Evolutionary conservation across 2,329 filamentous ascomycete species (phyloP).

Genomic region (Neofusicoccum ribis): DNA sequence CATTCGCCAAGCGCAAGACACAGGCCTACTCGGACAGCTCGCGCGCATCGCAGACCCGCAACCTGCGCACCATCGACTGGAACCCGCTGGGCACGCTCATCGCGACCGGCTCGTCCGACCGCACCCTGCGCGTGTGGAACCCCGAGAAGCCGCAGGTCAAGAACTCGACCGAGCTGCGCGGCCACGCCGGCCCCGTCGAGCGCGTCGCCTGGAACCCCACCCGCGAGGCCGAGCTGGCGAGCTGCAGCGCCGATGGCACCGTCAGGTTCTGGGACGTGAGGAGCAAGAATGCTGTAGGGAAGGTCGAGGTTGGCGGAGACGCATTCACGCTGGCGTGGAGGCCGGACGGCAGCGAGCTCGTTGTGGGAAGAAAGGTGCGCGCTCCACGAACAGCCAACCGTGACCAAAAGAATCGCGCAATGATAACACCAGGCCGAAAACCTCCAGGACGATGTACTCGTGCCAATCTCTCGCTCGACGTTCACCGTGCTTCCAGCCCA

Average conservation of each 20-base stretch:
- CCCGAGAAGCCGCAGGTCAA: slow-evolving; percentile 73
- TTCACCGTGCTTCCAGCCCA: slow-evolving; percentile 58
- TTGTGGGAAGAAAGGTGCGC: slow-evolving; percentile 72
- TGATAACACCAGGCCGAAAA: neutral
- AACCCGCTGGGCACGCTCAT: slow-evolving; percentile 81
- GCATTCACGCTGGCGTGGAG: slow-evolving; percentile 74
- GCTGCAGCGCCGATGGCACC: slow-evolving; percentile 70
- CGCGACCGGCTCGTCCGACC: slow-evolving; percentile 74
- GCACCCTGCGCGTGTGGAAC: slow-evolving; percentile 77
- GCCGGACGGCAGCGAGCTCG: slow-evolving; percentile 63
- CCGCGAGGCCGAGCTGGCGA: slow-evolving; percentile 75
- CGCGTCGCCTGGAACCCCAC: slow-evolving; percentile 77
- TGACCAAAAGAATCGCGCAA: neutral
- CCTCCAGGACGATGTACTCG: slow-evolving; percentile 61
- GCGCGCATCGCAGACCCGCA: slow-evolving; percentile 35
- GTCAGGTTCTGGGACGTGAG: slow-evolving; percentile 81
- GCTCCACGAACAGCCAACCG: neutral
- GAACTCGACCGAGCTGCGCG: slow-evolving; percentile 73
- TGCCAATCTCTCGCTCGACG: slow-evolving; percentile 62
- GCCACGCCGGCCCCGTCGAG: slow-evolving; percentile 66
- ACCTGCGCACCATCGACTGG: slow-evolving; percentile 78
- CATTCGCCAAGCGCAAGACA: slow-evolving; percentile 69
- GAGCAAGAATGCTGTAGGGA: slow-evolving; percentile 68
- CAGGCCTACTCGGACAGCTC: slow-evolving; percentile 61
- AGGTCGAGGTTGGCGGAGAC: slow-evolving; percentile 65